phyloP scores from a whole-genome alignment of 345 rosid species.

The Syzygium aqueum region DNA sequence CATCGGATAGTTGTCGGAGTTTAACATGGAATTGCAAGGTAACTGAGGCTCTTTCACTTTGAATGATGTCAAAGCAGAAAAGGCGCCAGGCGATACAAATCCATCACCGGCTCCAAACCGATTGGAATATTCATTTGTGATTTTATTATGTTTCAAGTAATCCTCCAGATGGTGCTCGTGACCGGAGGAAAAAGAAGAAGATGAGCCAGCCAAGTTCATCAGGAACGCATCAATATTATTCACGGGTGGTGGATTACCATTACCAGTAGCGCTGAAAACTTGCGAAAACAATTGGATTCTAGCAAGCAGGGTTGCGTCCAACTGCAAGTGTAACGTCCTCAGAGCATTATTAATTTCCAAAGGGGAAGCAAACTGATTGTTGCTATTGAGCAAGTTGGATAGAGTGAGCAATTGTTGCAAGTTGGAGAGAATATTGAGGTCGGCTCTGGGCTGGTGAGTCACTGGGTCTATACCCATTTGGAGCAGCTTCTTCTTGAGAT shows the following conservation, averaged over 20 bases:
- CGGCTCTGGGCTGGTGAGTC: constrained; percentile 70
- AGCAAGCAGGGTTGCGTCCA: not conserved
- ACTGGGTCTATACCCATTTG: constrained; percentile 78
- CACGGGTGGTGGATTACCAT: not conserved
- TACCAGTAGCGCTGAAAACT: not conserved
- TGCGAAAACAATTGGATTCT: not conserved
- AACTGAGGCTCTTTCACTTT: not conserved
- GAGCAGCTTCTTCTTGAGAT: constrained; percentile 70
- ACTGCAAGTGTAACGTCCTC: not conserved
- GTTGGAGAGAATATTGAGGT: constrained; percentile 37
- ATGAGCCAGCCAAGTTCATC: not conserved
- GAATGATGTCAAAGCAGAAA: not conserved
- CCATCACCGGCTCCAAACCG: not conserved
- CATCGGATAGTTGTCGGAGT: not conserved
- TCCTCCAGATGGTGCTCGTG: not conserved
- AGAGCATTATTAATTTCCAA: not conserved
- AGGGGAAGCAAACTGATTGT: not conserved
- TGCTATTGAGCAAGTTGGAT: not conserved
- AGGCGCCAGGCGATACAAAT: not conserved
- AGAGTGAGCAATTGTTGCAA: constrained; percentile 43
- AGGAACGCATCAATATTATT: not conserved
- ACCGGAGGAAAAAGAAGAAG: not conserved
- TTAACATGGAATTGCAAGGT: not conserved
- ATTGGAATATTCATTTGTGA: not conserved
- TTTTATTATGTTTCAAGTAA: not conserved